Evolutionary conservation across 371 early-diverging fungal genomes (phyloP), one percentile per base, ranked within the genome.

Genomic region (Apophysomyces elegans): DNA sequence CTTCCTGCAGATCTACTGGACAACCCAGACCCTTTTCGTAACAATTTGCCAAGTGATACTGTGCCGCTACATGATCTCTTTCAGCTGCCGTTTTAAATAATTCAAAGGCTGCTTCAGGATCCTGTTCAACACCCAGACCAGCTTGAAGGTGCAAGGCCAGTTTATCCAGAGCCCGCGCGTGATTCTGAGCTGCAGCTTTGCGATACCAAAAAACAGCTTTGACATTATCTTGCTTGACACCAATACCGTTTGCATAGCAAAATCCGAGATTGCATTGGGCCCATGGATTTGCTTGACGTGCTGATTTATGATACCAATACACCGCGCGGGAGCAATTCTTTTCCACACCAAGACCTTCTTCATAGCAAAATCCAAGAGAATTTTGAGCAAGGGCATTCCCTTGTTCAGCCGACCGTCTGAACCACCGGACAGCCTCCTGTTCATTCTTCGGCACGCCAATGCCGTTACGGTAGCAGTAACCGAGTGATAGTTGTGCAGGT

Each of bases 251-350:
- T 56, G 91, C 90, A 74, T 90, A 92, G 73, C 91, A 90, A 67
- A 86, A 88, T 50, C 92, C 95, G 8, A 96, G 79, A 58, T 88
- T 84, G 83, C 92, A 93, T 70, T 91, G 92, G 13, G 95, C 95
- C 84, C 91, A 91, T 18, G 89, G 84, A 74, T 93, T 92, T 38
- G 88, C 90, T 66, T 88, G 86, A 9, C 79, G 77, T 0, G 97
- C 93, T 4, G 94, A 80, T 59, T 80, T 74, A 47, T 75, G 73
- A 71, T 93, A 96, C 92, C 91, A 95, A 56, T 81, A 66, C 11
- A 93, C 87, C 0, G 95, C 95, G 65, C 84, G 73, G 18, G 75
- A 64, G 5, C 86, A 62, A 71, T 91, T 81, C 61, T 79, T 73
- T 16, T 78, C 81, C 13, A 92, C 87, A 32, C 90, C 93, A 14